Conservation (phyloP, 1,284 basidiomycete genomes). For the Marasmius tenuissimus region DNA sequence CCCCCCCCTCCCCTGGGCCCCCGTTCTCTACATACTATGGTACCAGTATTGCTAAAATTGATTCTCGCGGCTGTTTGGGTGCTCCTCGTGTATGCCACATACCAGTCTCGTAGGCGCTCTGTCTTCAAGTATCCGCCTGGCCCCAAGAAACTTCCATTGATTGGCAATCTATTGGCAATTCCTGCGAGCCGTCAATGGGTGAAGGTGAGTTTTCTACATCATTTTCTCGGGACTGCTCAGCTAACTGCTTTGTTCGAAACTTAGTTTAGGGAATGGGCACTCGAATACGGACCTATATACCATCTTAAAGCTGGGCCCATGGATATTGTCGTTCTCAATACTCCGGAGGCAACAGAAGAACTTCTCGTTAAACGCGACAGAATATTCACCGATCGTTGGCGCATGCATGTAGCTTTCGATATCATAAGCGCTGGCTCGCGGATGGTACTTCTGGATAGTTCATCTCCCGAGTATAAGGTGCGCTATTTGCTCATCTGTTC, state of each 20-base stretch:
- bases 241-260: background rate
- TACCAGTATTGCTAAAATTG: too few relatives aligned
- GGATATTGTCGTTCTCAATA: slow-evolving; percentile 32
- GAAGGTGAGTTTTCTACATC: background rate
- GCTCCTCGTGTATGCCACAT: too few relatives aligned
- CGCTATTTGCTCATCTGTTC: background rate
- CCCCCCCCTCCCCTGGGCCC: too few relatives aligned
- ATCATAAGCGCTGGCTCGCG: slow-evolving; percentile 29
- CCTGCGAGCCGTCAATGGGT: slow-evolving; percentile 4
- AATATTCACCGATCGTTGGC: slow-evolving; percentile 24
- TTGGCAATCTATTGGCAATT: background rate
- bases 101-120: too few relatives aligned
- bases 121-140: too few relatives aligned
- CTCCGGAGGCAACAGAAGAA: slow-evolving; percentile 29
- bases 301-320: slow-evolving; percentile 25
- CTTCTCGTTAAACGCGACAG: slow-evolving; percentile 30
- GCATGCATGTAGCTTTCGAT: slow-evolving; percentile 28
- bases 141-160: background rate
- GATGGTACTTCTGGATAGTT: slow-evolving; percentile 27
- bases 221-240: background rate
- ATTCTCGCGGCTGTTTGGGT: too few relatives aligned
- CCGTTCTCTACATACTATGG: too few relatives aligned
- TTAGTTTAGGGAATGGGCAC: slow-evolving; percentile 28
- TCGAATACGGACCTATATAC: slow-evolving; percentile 27
- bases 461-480: too few relatives aligned